Evolutionary conservation across 805 yeast species (phyloP).

Genomic region (Candida nemodendra): DNA sequence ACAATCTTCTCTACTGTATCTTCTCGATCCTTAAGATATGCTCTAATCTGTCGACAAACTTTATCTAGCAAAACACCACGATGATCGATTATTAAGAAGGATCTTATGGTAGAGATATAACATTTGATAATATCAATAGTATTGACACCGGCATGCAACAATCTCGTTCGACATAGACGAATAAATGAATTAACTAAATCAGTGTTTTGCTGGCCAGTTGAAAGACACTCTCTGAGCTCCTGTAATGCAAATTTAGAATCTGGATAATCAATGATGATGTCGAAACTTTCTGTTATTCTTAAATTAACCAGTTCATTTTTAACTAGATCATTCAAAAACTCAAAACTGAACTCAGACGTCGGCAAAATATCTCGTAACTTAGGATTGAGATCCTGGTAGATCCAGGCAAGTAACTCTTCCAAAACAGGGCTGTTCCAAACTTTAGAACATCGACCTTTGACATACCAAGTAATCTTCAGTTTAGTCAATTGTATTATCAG

Average conservation of each 20-base stretch:
- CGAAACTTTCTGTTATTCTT: constrained; percentile 57
- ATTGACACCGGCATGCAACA: constrained; percentile 79
- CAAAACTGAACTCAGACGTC: constrained; percentile 10
- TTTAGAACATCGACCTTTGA: constrained; percentile 31
- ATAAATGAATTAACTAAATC: constrained; percentile 52
- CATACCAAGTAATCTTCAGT: constrained; percentile 33
- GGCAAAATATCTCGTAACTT: constrained; percentile 21
- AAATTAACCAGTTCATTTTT: constrained; percentile 34
- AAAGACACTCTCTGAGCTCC: constrained; percentile 57
- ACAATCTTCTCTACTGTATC: constrained; percentile 75
- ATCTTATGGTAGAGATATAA: constrained; percentile 68
- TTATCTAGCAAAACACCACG: constrained; percentile 79
- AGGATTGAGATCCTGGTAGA: constrained; percentile 39
- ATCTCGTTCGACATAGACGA: constrained; percentile 38
- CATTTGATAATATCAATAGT: constrained; percentile 69
- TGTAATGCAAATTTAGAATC: constrained; percentile 48
- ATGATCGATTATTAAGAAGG: constrained; percentile 79
- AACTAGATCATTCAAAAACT: constrained; percentile 19
- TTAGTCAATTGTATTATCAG: constrained; percentile 39
- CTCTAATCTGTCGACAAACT: constrained; percentile 72
- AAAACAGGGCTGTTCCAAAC: constrained; percentile 42
- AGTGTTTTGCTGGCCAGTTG: constrained; percentile 47
- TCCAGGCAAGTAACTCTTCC: constrained; percentile 36
- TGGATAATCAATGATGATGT: constrained; percentile 56
- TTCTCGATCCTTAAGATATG: constrained; percentile 65